Base-by-base conservation (phyloP, 345 rosid genomes). In the Gossypium anomalum region DNA sequence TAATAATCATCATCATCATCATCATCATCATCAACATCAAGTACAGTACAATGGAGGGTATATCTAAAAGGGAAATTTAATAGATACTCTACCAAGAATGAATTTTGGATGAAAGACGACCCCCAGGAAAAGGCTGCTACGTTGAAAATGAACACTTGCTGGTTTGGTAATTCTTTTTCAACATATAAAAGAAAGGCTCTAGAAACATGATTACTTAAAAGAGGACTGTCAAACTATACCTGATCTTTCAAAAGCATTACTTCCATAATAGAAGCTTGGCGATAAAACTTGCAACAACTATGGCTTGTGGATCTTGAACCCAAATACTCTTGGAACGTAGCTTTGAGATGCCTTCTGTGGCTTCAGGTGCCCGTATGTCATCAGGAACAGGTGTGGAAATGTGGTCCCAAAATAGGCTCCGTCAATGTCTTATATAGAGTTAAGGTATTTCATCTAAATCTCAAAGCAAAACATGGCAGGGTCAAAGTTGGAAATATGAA, bases 381-480 rank as follows among this genome's bases (percentile, higher is more conserved):
- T 87, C 80, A 94, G 77, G 82, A 92, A 94, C 77, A 94, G 83
- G 85, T 94, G 95, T 51, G 98, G 98, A 81, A 92, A 92, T 57
- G 98, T 94, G 22, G 92, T 89, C 73, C 98, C 98, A 71, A 92
- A 92, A 79, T 92, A 94, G 45, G 98, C 98, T 77, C 98, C 98
- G 76, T 94, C 98, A 72, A 91, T 89, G 87, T 94, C 98, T 56
- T 94, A 85, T 19, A 78, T 59, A 78, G 66, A 77, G 71, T 88
- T 78, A 85, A 94, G 84, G 86, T 84, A 82, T 61, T 74, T 74
- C 47, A 45, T 17, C 9, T 17, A 14, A 34, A 17, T 34, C 29
- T 25, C 72, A 48, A 68, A 49, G 9, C 72, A 69, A 69, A 69
- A 69, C 59, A 69, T 8, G 38, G 44, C 14, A 49, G 51, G 14